Evolutionary conservation across 192 early-diverging fungal species (phyloP).

Genomic region (Nowakowskiella sp.): DNA sequence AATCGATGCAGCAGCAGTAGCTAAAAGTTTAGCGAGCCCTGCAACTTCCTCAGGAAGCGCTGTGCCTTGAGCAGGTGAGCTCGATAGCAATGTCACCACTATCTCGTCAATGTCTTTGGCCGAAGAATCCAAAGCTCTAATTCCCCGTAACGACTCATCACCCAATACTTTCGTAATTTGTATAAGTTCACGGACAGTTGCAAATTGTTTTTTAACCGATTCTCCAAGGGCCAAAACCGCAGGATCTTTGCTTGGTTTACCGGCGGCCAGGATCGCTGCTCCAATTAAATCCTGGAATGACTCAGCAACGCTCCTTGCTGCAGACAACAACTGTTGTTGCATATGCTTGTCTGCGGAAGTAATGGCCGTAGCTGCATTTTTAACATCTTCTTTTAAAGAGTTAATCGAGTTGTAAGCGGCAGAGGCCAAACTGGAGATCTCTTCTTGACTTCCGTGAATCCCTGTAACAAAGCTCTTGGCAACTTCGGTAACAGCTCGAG

Average conservation of each 20-base stretch:
- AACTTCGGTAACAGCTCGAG: slow-evolving; percentile 34
- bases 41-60: slow-evolving; percentile 52
- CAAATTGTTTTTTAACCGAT: slow-evolving; percentile 27
- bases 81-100: slow-evolving; percentile 5
- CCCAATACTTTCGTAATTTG: slow-evolving; percentile 31
- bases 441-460: slow-evolving; percentile 32
- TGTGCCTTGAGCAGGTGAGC: slow-evolving; percentile 39
- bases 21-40: slow-evolving; percentile 38
- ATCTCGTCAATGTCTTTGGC: slow-evolving; percentile 12
- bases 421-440: slow-evolving; percentile 22
- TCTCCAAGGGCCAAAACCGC: slow-evolving; percentile 19
- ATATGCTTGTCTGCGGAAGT: slow-evolving; percentile 47
- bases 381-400: slow-evolving; percentile 22
- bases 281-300: slow-evolving; percentile 29
- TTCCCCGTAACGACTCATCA: slow-evolving; percentile 38
- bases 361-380: slow-evolving; percentile 31
- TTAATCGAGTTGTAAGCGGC: slow-evolving; percentile 18
- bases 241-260: slow-evolving; percentile 15
- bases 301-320: slow-evolving; percentile 33
- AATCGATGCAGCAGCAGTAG: slow-evolving; percentile 32
- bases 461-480: slow-evolving; percentile 37
- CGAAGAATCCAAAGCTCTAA: slow-evolving; percentile 18
- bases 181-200: slow-evolving; percentile 33
- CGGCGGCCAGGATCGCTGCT: slow-evolving; percentile 23
- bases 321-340: slow-evolving; percentile 41